phyloP scores from a whole-genome alignment of 2,329 filamentous ascomycete species.

The Amauroascus verrucosus region DNA sequence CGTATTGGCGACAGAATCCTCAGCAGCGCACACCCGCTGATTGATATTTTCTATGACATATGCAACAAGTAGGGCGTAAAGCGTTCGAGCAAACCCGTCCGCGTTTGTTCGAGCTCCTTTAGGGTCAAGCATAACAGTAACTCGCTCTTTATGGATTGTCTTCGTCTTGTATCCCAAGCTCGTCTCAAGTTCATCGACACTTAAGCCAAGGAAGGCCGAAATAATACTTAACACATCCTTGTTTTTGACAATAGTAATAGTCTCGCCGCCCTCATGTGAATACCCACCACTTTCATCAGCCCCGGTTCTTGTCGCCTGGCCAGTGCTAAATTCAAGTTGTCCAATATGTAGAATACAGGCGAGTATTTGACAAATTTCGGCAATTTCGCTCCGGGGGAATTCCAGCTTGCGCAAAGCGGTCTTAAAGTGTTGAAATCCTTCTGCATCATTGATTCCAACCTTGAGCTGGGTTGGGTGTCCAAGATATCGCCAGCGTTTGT shows the following conservation, averaged over 20 bases:
- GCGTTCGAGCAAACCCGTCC: constrained; percentile 81
- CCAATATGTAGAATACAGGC: constrained; percentile 94
- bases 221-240: constrained; percentile 78
- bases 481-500: constrained; percentile 89
- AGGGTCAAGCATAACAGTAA: constrained; percentile 97
- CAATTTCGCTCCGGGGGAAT: constrained; percentile 85
- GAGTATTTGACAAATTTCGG: constrained; percentile 90
- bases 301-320: constrained; percentile 64
- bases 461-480: constrained; percentile 95
- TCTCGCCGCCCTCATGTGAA: constrained; percentile 85
- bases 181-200: constrained; percentile 67
- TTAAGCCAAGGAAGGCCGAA: constrained; percentile 88
- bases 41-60: constrained; percentile 92
- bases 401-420: constrained; percentile 87
- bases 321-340: constrained; percentile 84
- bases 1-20: constrained; percentile 85
- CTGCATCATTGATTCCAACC: constrained; percentile 88
- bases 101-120: constrained; percentile 82
- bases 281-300: constrained; percentile 92
- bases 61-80: constrained; percentile 88
- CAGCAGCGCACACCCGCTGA: constrained; percentile 72
- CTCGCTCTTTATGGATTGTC: constrained; percentile 87
- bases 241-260: constrained; percentile 79
- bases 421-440: constrained; percentile 96
- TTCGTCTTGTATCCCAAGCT: constrained; percentile 94